These are phyloP conservation scores for Cadophora gregata DNA, from an alignment of 2,329 filamentous ascomycete genomes.

Conservation along the genomic window DNA sequence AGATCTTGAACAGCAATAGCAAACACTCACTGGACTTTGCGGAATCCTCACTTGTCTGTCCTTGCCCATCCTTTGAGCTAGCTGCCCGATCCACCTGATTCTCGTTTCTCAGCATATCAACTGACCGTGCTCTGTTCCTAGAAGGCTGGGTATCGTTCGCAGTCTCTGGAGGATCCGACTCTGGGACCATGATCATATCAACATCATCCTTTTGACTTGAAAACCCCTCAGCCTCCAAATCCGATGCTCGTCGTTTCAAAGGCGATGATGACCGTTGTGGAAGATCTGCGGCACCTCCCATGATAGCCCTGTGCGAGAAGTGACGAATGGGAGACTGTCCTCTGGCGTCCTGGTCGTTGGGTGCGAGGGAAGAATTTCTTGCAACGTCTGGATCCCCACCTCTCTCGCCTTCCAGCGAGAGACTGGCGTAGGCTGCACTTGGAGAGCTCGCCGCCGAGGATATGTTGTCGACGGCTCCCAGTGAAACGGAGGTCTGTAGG, in stretches of 20 bases:
- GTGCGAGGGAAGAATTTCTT: constrained; percentile 45
- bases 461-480: constrained; percentile 55
- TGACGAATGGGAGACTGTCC: constrained; percentile 60
- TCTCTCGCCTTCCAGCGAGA: constrained; percentile 62
- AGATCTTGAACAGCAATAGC: neutral
- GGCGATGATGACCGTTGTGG: constrained; percentile 68
- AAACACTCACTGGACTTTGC: constrained; percentile 22
- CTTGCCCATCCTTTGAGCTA: constrained; percentile 8
- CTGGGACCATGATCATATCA: constrained; percentile 41
- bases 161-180: constrained; percentile 25
- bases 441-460: constrained; percentile 65
- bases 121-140: constrained; percentile 30
- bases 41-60: constrained; percentile 3
- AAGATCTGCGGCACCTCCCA: constrained; percentile 64
- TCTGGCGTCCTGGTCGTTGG: constrained; percentile 37
- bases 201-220: constrained; percentile 43
- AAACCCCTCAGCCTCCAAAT: constrained; percentile 40
- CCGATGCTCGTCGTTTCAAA: constrained; percentile 64
- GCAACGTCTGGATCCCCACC: constrained; percentile 44
- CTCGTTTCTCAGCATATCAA: constrained; percentile 38
- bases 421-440: constrained; percentile 61
- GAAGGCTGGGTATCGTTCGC: constrained; percentile 20
- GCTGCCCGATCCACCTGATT: constrained; percentile 14
- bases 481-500: constrained; percentile 49
- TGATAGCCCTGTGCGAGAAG: constrained; percentile 56